phyloP scores from a whole-genome alignment of 345 rosid species.

The Hibiscus trionum region DNA sequence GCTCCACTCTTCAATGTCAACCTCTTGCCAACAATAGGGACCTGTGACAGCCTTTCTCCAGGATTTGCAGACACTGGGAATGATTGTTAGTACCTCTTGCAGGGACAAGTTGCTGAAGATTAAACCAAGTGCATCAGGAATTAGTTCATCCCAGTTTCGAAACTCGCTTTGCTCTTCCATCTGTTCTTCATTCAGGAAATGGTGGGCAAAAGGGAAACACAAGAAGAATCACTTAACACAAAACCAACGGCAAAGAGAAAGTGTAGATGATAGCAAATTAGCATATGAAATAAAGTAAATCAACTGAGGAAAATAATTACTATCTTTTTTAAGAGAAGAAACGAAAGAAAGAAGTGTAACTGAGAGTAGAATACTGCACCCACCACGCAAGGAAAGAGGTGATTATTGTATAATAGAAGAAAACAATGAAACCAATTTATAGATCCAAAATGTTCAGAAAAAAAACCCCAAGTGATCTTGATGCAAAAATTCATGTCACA shows the following conservation, averaged over 20 bases:
- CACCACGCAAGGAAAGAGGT: neutral
- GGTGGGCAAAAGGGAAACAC: neutral
- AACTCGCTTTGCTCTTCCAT: constrained; percentile 55
- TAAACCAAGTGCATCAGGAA: constrained; percentile 80
- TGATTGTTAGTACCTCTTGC: constrained; percentile 57
- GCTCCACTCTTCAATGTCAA: constrained; percentile 79
- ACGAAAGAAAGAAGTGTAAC: neutral
- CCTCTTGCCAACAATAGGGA: constrained; percentile 95
- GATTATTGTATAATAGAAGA: neutral
- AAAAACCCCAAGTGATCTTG: neutral
- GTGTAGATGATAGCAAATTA: neutral
- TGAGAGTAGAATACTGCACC: neutral
- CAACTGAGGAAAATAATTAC: neutral
- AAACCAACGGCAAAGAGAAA: neutral
- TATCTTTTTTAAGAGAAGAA: neutral
- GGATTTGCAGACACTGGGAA: constrained; percentile 81
- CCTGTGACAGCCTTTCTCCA: constrained; percentile 71
- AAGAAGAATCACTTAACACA: neutral
- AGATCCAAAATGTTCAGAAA: neutral
- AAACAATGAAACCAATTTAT: neutral
- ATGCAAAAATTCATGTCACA: neutral
- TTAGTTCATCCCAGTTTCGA: constrained; percentile 68
- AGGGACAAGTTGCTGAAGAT: constrained; percentile 66
- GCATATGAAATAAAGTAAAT: neutral
- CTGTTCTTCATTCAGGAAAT: constrained; percentile 10